Evolutionary conservation across 768 basidiomycete species (phyloP), one percentile per base, ranked within the genome.

Genomic region (Suillus weaverae): DNA sequence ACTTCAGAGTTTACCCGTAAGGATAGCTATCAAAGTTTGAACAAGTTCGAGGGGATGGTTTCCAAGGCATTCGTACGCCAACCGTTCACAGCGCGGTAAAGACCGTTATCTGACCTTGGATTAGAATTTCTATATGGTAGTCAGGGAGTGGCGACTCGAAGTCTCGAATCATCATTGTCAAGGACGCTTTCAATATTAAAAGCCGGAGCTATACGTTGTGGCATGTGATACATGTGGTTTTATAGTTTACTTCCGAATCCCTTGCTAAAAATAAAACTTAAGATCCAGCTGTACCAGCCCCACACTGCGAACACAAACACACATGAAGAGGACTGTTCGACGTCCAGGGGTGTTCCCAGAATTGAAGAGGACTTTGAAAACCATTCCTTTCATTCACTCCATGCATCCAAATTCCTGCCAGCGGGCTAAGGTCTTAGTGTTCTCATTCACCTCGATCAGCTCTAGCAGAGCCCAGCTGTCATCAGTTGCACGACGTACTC

Each of bases 391-490:
- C 36, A 11, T 55, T 46, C 35, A 61, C 64, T 64, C 38, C 14
- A 51, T 33, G 20, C 66, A 64, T 78, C 72, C 71, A 66, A 65
- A 62, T 68, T 88, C 76, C 82, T 86, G 86, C n/a, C n/a, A 89
- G 87, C 88, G 87, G 89, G 89, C 84, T 81, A 90, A 90, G 88
- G 89, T 90, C 88, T 88, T 89, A 90, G 87, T 77, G 83, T 86
- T 85, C 71, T 65, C 84, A 78, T 85, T 85, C 84, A 82, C 83
- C 82, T 81, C 64, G 84, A 85, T 83, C 70, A 86, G 78, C 83
- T 79, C 85, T 85, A 81, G 85, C 84, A 69, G 89, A 80, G 83
- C 76, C 85, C 80, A 78, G 71, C 83, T 78, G 76, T 83, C 83
- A 88, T 71, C 73, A 70, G 78, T 81, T 80, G 79, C 85, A 82